phyloP scores from a whole-genome alignment of 495 filamentous ascomycete species.

The Trichoderma reesei region DNA sequence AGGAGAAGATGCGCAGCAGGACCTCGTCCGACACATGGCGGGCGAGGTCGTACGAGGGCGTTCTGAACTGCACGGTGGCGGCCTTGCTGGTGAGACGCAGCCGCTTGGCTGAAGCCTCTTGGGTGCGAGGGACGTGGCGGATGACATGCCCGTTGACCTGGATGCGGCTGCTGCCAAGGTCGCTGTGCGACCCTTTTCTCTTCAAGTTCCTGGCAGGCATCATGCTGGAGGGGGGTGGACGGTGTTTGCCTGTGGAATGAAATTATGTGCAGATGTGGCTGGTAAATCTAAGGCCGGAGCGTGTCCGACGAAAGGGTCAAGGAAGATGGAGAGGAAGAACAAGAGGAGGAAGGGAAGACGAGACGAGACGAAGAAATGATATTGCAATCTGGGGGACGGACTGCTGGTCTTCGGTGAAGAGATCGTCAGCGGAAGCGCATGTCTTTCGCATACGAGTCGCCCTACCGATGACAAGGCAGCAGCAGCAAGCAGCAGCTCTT shows the following conservation, averaged over 20 bases:
- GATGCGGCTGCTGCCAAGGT: background rate
- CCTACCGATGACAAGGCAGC: too few species aligned
- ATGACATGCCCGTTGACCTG: background rate
- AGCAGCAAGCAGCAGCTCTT: background rate
- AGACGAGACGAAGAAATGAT: background rate
- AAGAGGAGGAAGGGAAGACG: background rate
- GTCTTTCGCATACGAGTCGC: too few species aligned
- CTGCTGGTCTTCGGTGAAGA: too few species aligned
- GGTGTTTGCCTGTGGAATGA: background rate
- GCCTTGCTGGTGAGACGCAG: background rate
- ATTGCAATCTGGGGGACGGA: too few species aligned
- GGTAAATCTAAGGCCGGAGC: too few species aligned
- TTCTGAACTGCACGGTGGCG: background rate
- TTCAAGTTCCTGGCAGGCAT: background rate
- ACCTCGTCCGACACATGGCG: conserved; percentile 77
- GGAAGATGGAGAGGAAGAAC: background rate
- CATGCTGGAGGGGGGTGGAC: background rate
- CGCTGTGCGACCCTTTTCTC: background rate
- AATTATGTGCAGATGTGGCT: too few species aligned
- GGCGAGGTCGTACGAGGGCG: conserved; percentile 26
- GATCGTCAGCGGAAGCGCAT: too few species aligned
- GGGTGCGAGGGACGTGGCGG: background rate
- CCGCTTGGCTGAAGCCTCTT: background rate
- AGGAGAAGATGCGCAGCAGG: conserved; percentile 73
- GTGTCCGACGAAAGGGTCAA: background rate